Percentiles rank a stretch among this genome's conserved stretches.
phyloP scores from a whole-genome alignment of 139 green algal genomes.

The Micractinium sp. region DNA sequence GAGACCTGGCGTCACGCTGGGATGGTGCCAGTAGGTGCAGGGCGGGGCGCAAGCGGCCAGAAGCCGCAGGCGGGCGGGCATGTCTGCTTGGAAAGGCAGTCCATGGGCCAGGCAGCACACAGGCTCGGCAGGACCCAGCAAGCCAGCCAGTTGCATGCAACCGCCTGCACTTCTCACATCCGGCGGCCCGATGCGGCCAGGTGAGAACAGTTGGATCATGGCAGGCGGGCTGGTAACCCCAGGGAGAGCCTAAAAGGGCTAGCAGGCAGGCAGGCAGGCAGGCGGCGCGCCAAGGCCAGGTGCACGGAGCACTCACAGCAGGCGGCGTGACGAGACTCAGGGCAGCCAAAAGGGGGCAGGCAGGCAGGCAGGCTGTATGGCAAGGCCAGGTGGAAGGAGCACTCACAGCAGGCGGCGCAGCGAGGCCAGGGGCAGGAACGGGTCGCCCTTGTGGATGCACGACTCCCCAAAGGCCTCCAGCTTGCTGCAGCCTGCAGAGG shows the following conservation, averaged over 20 bases:
- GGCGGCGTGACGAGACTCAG: too few relatives aligned
- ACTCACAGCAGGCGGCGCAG: slow-evolving; percentile 6
- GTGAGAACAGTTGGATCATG: too few relatives aligned
- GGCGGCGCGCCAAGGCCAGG: too few relatives aligned
- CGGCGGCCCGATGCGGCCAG: too few relatives aligned
- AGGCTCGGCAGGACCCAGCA: too few relatives aligned
- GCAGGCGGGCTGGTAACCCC: too few relatives aligned
- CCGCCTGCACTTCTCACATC: too few relatives aligned
- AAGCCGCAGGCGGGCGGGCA: not conserved
- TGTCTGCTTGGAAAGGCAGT: not conserved
- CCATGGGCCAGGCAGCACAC: too few relatives aligned
- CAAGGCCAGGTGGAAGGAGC: too few relatives aligned
- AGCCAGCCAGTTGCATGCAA: too few relatives aligned
- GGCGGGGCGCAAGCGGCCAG: not conserved
- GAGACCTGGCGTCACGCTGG: not conserved
- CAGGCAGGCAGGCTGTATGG: not conserved
- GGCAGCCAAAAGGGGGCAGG: not conserved
- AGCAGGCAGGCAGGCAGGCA: too few relatives aligned
- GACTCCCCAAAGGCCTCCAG: slow-evolving; percentile 18
- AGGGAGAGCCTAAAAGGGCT: too few relatives aligned
- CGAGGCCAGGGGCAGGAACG: slow-evolving; percentile 7
- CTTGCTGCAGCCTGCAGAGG: not conserved
- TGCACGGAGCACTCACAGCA: not conserved
- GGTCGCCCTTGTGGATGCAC: slow-evolving; percentile 12
- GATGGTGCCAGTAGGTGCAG: not conserved